phyloP scores from a whole-genome alignment of 345 rosid species.

The Aegle marmelos region DNA sequence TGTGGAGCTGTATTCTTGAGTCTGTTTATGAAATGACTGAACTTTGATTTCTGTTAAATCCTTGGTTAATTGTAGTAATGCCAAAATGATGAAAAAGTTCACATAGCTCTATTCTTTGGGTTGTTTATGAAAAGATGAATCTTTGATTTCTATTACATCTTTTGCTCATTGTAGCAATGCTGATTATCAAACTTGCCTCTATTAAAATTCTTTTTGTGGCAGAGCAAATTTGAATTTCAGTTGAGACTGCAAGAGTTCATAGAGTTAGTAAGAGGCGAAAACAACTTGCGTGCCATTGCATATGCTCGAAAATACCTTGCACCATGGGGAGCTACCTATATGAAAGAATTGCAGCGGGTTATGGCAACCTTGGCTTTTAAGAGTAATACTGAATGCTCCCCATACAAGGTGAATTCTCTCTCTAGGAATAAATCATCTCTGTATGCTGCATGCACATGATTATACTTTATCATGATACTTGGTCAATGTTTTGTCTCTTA shows the following conservation, averaged over 20 bases:
- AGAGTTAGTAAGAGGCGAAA: conserved; percentile 81
- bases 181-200: neutral
- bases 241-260: conserved; percentile 93
- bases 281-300: conserved; percentile 62
- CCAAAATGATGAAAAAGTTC: neutral
- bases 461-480: neutral
- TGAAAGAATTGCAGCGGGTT: conserved; percentile 81
- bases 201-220: conserved; percentile 11
- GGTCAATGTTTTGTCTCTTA: neutral
- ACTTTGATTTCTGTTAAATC: neutral
- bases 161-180: neutral
- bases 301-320: conserved; percentile 84
- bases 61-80: neutral
- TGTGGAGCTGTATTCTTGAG: neutral
- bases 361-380: conserved; percentile 85
- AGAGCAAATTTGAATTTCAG: conserved; percentile 95
- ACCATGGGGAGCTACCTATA: conserved; percentile 84
- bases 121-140: neutral
- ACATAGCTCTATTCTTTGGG: neutral
- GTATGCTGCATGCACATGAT: neutral
- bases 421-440: neutral
- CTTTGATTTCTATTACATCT: neutral
- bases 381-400: conserved; percentile 68
- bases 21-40: neutral
- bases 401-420: conserved; percentile 65